Conservation (phyloP, 2,329 filamentous ascomycete species). For the Diplodia corticola region DNA sequence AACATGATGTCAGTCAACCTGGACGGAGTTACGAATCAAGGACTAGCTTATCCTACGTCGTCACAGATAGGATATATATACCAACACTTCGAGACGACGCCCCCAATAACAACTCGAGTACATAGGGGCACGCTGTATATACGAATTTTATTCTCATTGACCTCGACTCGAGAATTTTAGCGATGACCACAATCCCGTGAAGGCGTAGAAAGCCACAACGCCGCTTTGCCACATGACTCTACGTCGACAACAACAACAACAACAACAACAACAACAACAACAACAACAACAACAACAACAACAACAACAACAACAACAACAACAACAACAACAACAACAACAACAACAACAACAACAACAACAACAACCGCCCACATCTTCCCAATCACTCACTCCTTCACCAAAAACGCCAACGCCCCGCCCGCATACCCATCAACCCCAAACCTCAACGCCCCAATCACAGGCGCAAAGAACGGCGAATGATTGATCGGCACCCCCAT, state of each 20-base stretch:
- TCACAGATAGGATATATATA: not conserved
- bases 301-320: not conserved
- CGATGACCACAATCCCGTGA: not conserved
- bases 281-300: not conserved
- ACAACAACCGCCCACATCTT: not conserved
- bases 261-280: not conserved
- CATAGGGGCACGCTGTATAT: not conserved
- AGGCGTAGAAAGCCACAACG: not conserved
- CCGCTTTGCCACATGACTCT: not conserved
- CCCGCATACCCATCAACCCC: conserved; percentile 54
- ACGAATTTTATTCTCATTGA: not conserved
- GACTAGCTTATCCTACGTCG: not conserved
- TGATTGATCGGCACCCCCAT: conserved; percentile 61
- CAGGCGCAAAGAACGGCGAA: conserved; percentile 59
- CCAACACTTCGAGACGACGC: not conserved
- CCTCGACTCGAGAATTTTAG: not conserved
- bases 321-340: not conserved
- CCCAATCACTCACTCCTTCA: not conserved
- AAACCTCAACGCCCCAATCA: conserved; percentile 56
- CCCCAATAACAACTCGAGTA: not conserved
- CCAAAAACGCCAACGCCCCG: conserved; percentile 52
- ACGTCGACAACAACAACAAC: not conserved
- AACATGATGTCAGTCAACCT: no score
- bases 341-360: not conserved
- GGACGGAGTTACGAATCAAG: no score